A percentile compares a stretch with the other conserved stretches of the same genome.
phyloP scores from a whole-genome alignment of 2,329 filamentous ascomycete genomes.

The Sarocladium brachiariae region DNA sequence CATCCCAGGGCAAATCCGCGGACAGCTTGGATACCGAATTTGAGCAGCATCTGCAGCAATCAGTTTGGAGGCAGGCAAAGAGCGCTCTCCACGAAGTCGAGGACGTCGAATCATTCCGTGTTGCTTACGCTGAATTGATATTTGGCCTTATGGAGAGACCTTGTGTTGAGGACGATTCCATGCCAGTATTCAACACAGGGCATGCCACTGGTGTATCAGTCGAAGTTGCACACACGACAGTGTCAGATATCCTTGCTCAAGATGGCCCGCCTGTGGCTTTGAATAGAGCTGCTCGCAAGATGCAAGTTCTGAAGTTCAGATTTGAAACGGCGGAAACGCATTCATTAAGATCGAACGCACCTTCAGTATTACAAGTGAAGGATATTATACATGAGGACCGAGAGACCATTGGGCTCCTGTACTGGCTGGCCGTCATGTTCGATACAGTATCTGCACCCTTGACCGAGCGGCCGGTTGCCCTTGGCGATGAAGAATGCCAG shows the following conservation, averaged over 20 bases:
- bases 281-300: conserved; percentile 31
- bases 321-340: conserved; percentile 21
- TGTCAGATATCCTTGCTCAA: conserved; percentile 22
- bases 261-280: conserved; percentile 24
- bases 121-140: conserved; percentile 33
- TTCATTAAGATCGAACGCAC: neutral
- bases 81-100: conserved; percentile 28
- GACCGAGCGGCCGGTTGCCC: conserved; percentile 30
- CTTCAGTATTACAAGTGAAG: neutral
- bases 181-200: conserved; percentile 10
- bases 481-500: conserved; percentile 33
- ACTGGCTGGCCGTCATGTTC: conserved; percentile 55
- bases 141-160: conserved; percentile 33
- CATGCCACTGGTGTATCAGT: conserved; percentile 14
- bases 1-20: neutral
- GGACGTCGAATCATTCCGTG: conserved; percentile 32
- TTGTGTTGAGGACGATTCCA: conserved; percentile 14
- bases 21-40: conserved; percentile 25
- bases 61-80: conserved; percentile 32
- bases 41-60: conserved; percentile 29
- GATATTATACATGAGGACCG: conserved; percentile 17
- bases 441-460: conserved; percentile 51
- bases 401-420: conserved; percentile 45
- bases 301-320: conserved; percentile 29
- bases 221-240: conserved; percentile 16